These are phyloP conservation scores for Pestalotiopsis sp. DNA, from an alignment of 2,329 filamentous ascomycete genomes.

Conservation along the genomic window DNA sequence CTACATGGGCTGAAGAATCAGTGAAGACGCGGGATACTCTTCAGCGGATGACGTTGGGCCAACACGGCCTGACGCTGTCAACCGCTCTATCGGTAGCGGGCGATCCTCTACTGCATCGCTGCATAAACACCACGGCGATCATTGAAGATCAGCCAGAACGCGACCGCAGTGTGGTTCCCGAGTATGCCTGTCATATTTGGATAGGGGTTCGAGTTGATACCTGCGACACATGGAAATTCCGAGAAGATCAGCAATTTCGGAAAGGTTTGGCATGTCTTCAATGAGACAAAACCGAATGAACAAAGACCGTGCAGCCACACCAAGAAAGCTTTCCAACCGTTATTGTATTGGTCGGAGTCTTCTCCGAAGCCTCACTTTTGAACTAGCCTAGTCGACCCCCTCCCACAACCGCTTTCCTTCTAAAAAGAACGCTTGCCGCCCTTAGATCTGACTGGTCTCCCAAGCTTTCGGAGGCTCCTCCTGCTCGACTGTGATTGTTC, in stretches of 20 bases:
- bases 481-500: neutral
- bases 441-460: slow-evolving; percentile 7
- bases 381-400: neutral
- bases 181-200: neutral
- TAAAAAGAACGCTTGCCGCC: slow-evolving; percentile 6
- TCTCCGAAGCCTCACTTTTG: neutral
- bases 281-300: neutral
- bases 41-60: neutral
- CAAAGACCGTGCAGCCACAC: neutral
- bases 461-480: slow-evolving; percentile 5
- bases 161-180: neutral
- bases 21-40: neutral
- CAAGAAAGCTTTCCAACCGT: neutral
- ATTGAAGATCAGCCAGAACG: neutral
- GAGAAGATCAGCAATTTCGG: neutral
- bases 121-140: neutral
- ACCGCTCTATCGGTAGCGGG: neutral
- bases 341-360: neutral
- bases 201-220: neutral
- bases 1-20: neutral
- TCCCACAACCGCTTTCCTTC: neutral
- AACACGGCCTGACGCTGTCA: neutral
- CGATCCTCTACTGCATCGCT: neutral
- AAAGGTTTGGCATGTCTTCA: neutral
- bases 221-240: neutral